These are phyloP conservation scores for Corylus heterophylla DNA, from an alignment of 306 rosid species.

Conservation along the genomic window DNA sequence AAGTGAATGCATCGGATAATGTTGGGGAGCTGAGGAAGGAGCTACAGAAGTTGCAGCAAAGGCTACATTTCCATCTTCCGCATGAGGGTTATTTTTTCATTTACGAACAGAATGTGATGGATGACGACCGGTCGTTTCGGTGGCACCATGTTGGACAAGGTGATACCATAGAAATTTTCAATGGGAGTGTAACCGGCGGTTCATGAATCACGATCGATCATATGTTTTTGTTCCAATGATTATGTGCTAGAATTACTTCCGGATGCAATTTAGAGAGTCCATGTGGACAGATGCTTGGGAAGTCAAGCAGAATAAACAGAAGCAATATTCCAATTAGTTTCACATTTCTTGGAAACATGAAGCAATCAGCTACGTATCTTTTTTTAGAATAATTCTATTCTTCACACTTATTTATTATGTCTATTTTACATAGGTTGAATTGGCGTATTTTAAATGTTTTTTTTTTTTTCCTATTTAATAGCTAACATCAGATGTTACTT, in stretches of 20 bases:
- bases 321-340: no score
- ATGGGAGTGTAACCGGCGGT: conserved; percentile 62
- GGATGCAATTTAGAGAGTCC: background rate
- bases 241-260: background rate
- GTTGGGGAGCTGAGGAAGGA: conserved; percentile 76
- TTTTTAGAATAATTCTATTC: background rate
- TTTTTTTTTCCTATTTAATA: no score
- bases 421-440: no score
- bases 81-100: conserved; percentile 73
- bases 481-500: no score
- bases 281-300: no score
- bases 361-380: background rate
- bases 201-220: conserved; percentile 3
- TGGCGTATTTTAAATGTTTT: no score
- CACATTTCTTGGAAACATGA: no score
- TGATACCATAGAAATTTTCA: conserved; percentile 75
- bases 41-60: conserved; percentile 51
- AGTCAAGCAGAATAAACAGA: no score
- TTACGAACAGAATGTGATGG: conserved; percentile 71
- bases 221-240: background rate
- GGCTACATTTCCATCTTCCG: conserved; percentile 46
- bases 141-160: conserved; percentile 71
- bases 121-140: conserved; percentile 62
- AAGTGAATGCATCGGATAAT: conserved; percentile 50
- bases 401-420: no score